Evolutionary conservation across 345 rosid genomes (phyloP), one percentile per base, ranked within the genome.

Genomic region (Gossypium thurberi): DNA sequence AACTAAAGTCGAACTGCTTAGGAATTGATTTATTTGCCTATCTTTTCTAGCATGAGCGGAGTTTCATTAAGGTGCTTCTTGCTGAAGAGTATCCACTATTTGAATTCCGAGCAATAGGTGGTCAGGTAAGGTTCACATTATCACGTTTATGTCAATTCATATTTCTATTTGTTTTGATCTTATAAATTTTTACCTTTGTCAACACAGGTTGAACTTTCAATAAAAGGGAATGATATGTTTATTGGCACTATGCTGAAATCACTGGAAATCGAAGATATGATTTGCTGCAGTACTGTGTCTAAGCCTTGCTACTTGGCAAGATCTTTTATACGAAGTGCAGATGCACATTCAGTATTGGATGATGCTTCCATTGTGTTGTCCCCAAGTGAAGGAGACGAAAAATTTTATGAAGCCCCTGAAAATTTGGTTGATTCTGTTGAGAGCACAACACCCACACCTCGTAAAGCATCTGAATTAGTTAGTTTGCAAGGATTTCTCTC

Each of bases 261-360:
- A 37, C 82, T 95, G 90, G 99, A 95, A 85, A 86, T 95, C 75
- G 98, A 92, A 88, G 99, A 95, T 85, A 81, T 92, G 85, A 87
- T 92, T 75, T 80, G 88, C 83, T 65, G 78, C 75, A 80, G 77
- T 68, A 76, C 78, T 57, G 72, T 74, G 63, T 85, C 90, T 21
- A 84, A 51, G 78, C 83, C 86, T 74, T 81, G 87, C 86, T 95
- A 85, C 85, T 65, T 95, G 77, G 99, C 98, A 68, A 89, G 97
- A 78, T 95, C 99, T 75, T 89, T 95, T 81, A 81, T 88, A 73
- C 84, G 81, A 69, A 82, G 80, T 80, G 79, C 83, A 77, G 88
- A 87, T 73, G 84, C 64, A 42, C 37, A 62, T 71, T 84, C 82
- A 65, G 79, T 84, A 66, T 75, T 69, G 72, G 83, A 86, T 25